A percentile compares a stretch with the other conserved stretches of the same genome.
Evolutionary conservation across 108 stramenopile genomes (phyloP).

Genomic region (Licmophora abbreviata): DNA sequence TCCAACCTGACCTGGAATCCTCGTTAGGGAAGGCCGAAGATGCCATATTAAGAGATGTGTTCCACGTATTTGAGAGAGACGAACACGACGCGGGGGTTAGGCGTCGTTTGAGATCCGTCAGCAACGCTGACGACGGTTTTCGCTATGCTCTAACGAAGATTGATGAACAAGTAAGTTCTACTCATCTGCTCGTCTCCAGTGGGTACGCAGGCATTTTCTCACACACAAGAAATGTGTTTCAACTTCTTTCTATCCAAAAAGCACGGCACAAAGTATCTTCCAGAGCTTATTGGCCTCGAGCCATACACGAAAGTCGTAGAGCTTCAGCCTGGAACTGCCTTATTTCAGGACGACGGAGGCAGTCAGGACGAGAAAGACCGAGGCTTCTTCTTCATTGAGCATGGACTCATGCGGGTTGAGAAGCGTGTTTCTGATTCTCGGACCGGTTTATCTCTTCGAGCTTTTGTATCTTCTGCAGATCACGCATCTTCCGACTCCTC

Average conservation of each 20-base stretch:
- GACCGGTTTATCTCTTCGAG: too few relatives aligned
- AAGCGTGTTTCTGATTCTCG: not conserved
- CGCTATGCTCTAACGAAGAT: conserved; percentile 36
- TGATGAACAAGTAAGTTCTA: conserved; percentile 26
- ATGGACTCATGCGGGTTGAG: conserved; percentile 34
- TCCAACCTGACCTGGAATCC: conserved; percentile 42
- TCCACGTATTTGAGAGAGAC: conserved; percentile 22
- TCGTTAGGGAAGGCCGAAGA: conserved; percentile 74
- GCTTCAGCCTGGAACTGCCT: conserved; percentile 30
- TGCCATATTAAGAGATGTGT: conserved; percentile 36
- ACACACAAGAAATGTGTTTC: too few relatives aligned
- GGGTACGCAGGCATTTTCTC: too few relatives aligned
- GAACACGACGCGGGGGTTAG: conserved; percentile 9
- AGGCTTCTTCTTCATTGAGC: conserved; percentile 65
- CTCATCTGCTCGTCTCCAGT: too few relatives aligned
- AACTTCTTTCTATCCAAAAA: too few relatives aligned
- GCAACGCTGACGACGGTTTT: conserved; percentile 32
- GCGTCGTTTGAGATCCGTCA: conserved; percentile 7
- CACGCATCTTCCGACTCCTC: conserved; percentile 4
- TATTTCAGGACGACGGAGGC: conserved; percentile 23
- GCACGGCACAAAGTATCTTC: conserved; percentile 26
- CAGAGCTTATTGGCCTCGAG: conserved; percentile 27
- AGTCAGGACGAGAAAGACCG: conserved; percentile 13
- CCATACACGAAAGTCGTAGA: conserved; percentile 33
- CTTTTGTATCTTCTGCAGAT: not conserved